Conservation (phyloP, 805 yeast species). For the Starmerella potacharoeniae region DNA sequence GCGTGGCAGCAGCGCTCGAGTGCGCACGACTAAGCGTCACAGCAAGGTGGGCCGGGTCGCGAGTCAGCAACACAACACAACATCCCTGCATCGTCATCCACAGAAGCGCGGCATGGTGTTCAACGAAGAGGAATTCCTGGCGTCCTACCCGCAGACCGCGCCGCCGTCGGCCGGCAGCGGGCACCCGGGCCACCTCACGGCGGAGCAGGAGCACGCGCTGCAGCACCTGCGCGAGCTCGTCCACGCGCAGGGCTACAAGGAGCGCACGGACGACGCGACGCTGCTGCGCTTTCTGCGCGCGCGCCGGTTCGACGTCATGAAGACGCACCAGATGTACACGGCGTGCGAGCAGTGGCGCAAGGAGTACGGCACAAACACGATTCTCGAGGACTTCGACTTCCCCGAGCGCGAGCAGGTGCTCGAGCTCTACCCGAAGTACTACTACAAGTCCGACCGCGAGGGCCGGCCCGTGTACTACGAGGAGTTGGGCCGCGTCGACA, state of each 20-base stretch:
- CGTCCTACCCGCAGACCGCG: conserved; percentile 59
- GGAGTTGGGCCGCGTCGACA: conserved; percentile 83
- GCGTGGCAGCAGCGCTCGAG: neutral
- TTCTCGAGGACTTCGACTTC: conserved; percentile 77
- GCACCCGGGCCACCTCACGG: conserved; percentile 67
- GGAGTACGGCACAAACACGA: conserved; percentile 75
- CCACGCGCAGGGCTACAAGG: conserved; percentile 52
- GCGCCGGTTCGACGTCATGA: conserved; percentile 76
- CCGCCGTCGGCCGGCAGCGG: conserved; percentile 61
- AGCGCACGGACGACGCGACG: conserved; percentile 78
- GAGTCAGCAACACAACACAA: neutral
- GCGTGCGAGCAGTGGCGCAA: conserved; percentile 88
- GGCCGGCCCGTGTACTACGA: conserved; percentile 95
- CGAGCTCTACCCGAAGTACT: conserved; percentile 85
- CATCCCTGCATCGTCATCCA: neutral
- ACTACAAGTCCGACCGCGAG: conserved; percentile 92
- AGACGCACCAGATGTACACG: conserved; percentile 71
- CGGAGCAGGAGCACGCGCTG: conserved; percentile 51
- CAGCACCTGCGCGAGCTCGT: conserved; percentile 48
- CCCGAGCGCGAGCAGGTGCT: conserved; percentile 89
- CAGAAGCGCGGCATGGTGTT: conserved; percentile 6
- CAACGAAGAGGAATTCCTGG: conserved; percentile 17
- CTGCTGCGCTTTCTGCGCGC: conserved; percentile 80
- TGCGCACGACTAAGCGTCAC: neutral
- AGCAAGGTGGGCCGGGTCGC: neutral